Conservation (phyloP, 1,284 basidiomycete species). For the Boletus mariae region DNA sequence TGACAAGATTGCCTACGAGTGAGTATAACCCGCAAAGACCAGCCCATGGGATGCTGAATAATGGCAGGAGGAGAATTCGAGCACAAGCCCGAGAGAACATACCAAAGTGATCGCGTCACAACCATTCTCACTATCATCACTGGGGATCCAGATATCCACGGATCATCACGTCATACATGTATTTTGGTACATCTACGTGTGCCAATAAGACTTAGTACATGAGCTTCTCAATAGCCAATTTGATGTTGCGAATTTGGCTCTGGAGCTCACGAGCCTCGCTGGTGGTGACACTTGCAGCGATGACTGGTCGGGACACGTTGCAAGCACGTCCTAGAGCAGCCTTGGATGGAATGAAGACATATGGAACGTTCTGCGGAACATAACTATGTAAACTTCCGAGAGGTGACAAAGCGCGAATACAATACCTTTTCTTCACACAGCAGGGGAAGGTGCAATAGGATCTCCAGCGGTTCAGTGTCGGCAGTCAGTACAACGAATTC, state of each 20-base stretch:
- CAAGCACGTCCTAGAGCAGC: conserved; percentile 95
- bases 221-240: conserved; percentile 81
- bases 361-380: conserved; percentile 81
- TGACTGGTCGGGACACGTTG: conserved; percentile 93
- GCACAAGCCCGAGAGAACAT: conserved; percentile 83
- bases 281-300: conserved; percentile 92
- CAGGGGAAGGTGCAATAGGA: conserved; percentile 94
- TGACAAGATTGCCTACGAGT: conserved; percentile 88
- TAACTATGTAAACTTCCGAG: background rate
- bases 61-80: conserved; percentile 64
- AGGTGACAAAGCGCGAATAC: background rate
- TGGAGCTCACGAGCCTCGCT: conserved; percentile 93
- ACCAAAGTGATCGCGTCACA: conserved; percentile 55
- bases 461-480: conserved; percentile 97
- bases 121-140: background rate
- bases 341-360: conserved; percentile 93
- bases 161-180: conserved; percentile 11
- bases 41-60: conserved; percentile 6
- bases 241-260: conserved; percentile 88
- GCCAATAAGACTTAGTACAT: conserved; percentile 24
- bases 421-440: conserved; percentile 96
- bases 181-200: conserved; percentile 13
- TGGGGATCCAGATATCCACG: background rate
- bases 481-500: conserved; percentile 99
- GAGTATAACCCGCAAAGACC: conserved; percentile 33